These are phyloP conservation scores for Nicotiana undulata DNA, from an alignment of 257 asterid species.

Conservation along the genomic window DNA sequence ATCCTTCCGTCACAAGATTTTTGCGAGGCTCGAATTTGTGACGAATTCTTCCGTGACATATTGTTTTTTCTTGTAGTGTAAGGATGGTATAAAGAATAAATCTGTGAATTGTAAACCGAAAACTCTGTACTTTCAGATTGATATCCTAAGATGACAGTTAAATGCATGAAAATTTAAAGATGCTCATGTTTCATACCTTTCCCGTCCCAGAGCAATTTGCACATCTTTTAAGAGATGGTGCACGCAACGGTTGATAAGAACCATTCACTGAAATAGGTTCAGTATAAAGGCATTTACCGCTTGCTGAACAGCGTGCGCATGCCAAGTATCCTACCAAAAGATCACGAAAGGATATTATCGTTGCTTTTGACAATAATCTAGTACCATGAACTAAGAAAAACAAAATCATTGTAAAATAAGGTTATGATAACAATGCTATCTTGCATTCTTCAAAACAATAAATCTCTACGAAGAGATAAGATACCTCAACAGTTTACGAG, in stretches of 20 bases:
- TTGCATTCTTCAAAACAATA: too few species aligned
- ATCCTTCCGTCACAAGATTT: background rate
- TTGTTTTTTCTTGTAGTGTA: background rate
- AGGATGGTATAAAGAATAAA: background rate
- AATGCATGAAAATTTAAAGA: background rate
- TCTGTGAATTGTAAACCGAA: background rate
- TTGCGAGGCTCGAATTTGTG: background rate
- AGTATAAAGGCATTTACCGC: slow-evolving; percentile 63
- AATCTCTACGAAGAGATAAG: too few species aligned
- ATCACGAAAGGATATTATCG: background rate
- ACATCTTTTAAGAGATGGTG: slow-evolving; percentile 67
- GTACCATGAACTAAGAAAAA: background rate
- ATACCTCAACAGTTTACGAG: too few species aligned
- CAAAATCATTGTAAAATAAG: too few species aligned
- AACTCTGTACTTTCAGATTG: background rate
- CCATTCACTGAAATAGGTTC: slow-evolving; percentile 47
- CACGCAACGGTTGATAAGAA: slow-evolving; percentile 38
- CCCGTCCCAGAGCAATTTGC: slow-evolving; percentile 88
- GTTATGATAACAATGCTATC: too few species aligned
- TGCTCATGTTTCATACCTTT: slow-evolving; percentile 45
- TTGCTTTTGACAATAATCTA: background rate
- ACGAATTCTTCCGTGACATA: background rate
- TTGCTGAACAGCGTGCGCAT: slow-evolving; percentile 79
- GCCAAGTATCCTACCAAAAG: slow-evolving; percentile 66
- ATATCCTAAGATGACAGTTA: background rate